Evolutionary conservation across 495 filamentous ascomycete species (phyloP).

Genomic region (Neurospora tetraspora): DNA sequence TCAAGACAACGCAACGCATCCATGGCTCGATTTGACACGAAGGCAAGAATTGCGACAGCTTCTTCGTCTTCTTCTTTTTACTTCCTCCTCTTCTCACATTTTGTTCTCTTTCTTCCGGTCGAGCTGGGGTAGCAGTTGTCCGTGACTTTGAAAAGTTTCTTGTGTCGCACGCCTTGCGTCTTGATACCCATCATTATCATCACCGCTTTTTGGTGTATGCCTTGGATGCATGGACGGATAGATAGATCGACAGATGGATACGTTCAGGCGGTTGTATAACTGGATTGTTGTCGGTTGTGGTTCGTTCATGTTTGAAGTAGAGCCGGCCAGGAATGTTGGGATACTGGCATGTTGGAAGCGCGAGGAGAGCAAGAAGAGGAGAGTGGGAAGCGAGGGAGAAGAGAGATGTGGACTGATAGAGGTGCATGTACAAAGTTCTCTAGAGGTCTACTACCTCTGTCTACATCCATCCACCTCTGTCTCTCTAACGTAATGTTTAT

Average conservation of each 20-base stretch:
- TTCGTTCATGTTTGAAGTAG: background rate
- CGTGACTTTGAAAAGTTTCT: background rate
- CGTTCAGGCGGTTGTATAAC: background rate
- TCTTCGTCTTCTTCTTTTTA: background rate
- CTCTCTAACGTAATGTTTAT: background rate
- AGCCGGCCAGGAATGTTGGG: too few relatives aligned
- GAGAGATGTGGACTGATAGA: background rate
- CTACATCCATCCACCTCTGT: too few relatives aligned
- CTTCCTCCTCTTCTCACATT: background rate
- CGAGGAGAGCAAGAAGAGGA: background rate
- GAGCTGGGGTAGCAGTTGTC: background rate
- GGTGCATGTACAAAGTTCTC: background rate
- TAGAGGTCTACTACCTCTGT: background rate
- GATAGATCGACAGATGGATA: background rate
- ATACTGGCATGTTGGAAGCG: background rate
- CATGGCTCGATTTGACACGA: background rate
- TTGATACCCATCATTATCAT: constrained; percentile 21
- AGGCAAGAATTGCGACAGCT: background rate
- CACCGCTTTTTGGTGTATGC: constrained; percentile 6
- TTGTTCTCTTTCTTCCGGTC: background rate
- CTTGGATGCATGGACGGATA: background rate
- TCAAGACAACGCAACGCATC: background rate
- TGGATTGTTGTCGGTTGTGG: background rate
- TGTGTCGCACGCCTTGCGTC: constrained; percentile 4
- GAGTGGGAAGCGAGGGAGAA: background rate